Evolutionary conservation across 345 rosid genomes (phyloP).

Genomic region (Noccaea caerulescens): DNA sequence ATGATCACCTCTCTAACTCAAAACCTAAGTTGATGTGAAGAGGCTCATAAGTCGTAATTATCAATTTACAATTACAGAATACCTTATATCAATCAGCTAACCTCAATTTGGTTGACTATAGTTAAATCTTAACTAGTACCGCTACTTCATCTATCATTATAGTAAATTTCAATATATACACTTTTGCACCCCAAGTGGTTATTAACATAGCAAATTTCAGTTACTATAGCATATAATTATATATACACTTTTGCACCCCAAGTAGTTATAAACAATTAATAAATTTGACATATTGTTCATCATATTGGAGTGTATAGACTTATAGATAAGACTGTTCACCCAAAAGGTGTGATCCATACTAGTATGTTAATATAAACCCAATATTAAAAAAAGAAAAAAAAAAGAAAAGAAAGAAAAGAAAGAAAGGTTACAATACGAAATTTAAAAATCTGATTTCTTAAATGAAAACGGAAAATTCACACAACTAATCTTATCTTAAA

Average conservation of each 20-base stretch:
- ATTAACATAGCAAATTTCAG: too few relatives aligned
- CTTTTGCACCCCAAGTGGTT: too few relatives aligned
- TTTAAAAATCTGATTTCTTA: too few relatives aligned
- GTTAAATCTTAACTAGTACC: conserved; percentile 28
- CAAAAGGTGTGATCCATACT: too few relatives aligned
- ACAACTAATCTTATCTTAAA: too few relatives aligned
- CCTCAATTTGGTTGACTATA: neutral
- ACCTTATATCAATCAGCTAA: neutral
- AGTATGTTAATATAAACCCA: too few relatives aligned
- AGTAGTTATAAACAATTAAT: conserved; percentile 3
- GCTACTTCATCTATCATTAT: neutral
- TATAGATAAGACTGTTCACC: too few relatives aligned
- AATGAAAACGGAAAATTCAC: too few relatives aligned
- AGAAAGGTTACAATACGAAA: too few relatives aligned
- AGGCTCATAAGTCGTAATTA: conserved; percentile 5
- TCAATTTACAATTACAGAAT: neutral
- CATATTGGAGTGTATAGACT: neutral
- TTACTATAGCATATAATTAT: too few relatives aligned
- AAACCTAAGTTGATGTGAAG: conserved; percentile 3
- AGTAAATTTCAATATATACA: neutral
- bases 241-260: neutral
- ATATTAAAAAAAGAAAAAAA: too few relatives aligned
- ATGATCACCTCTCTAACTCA: neutral
- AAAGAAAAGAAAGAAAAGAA: too few relatives aligned
- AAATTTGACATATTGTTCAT: neutral